Conservation (phyloP, 1,139 yeast genomes). For the Suhomyces coccinellae region DNA sequence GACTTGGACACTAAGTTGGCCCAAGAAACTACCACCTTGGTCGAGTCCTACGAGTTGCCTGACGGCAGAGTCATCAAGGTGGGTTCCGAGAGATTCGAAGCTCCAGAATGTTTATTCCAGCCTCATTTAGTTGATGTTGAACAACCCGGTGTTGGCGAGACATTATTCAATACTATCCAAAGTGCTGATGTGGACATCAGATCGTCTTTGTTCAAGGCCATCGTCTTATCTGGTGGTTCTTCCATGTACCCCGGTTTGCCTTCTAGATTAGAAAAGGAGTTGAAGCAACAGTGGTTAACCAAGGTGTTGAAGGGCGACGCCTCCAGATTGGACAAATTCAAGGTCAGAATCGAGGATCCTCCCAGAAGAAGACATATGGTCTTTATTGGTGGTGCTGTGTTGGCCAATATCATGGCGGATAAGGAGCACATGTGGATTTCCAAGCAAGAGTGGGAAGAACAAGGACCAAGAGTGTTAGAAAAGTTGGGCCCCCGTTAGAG, state of each 20-base stretch:
- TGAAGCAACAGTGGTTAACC: slow-evolving; percentile 94
- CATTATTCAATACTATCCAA: slow-evolving; percentile 87
- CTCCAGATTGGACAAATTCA: slow-evolving; percentile 82
- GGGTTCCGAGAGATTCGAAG: slow-evolving; percentile 95
- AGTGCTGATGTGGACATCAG: slow-evolving; percentile 93
- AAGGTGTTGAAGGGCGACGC: slow-evolving; percentile 87
- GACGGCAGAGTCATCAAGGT: slow-evolving; percentile 94
- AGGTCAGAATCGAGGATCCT: slow-evolving; percentile 96
- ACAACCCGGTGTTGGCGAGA: slow-evolving; percentile 96
- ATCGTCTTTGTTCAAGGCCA: slow-evolving; percentile 83
- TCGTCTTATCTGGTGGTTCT: slow-evolving; percentile 95
- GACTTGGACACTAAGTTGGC: slow-evolving; percentile 86
- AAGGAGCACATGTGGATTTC: slow-evolving; percentile 98
- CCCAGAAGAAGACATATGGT: slow-evolving; percentile 99
- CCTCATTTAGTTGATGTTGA: slow-evolving; percentile 96
- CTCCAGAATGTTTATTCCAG: slow-evolving; percentile 97
- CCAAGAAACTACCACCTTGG: slow-evolving; percentile 90
- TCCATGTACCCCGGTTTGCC: slow-evolving; percentile 99
- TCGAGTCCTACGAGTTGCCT: slow-evolving; percentile 89
- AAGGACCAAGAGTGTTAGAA: slow-evolving; percentile 79
- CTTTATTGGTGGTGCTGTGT: slow-evolving; percentile 97
- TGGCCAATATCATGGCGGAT: slow-evolving; percentile 97
- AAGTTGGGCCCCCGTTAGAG: slow-evolving; percentile 89
- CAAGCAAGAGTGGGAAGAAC: slow-evolving; percentile 97
- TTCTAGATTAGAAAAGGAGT: slow-evolving; percentile 89